Base-by-base conservation (phyloP, 495 filamentous ascomycete species). In the Clohesyomyces aquaticus region DNA sequence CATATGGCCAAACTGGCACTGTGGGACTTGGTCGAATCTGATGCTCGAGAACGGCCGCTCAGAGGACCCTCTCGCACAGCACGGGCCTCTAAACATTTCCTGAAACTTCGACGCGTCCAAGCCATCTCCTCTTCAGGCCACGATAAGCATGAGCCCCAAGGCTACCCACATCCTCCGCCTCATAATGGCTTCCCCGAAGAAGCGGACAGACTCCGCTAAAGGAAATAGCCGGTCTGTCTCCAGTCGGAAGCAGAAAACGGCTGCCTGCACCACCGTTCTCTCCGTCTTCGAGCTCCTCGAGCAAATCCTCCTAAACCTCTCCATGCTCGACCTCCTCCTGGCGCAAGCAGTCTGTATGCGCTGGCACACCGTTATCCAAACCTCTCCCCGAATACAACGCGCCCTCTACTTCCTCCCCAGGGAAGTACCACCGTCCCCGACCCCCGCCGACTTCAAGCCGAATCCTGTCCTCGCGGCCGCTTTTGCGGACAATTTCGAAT, bases 211-310 rank as follows among this genome's bases (percentile, higher is more conserved):
- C 52, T 42, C 27, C 21, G 18, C 29, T n/a, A n/a, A 41, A 41
- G 32, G 1, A 3, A 28, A 14, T 26, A 8, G 18, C 49, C 9
- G 16, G 25, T 16, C 49, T 22, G 22, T 25, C 26, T 32, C 25
- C 49, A 52, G 1, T 16, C 23, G 16, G 3, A 4, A 52, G 29
- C 8, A 2, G 4, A n/a, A 25, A 12, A 42, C 1, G n/a, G 3
- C 52, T 32, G 29, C 21, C 55, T 25, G 29, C 55, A 26, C 18
- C 29, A 19, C 45, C 27, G 32, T 38, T n/a, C 47, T 66, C 56
- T 25, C n/a, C 21, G 45, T 55, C 18, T 45, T 47, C 26, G 63
- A 66, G 22, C 63, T 66, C 50, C 42, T 66, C 42, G 63, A 66
- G 25, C 16, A 21, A 9, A 66, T 66, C 49, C 63, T 66, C 25